Evolutionary conservation across 2,329 filamentous ascomycete species (phyloP).

Genomic region (Fusarium xyrophilum): DNA sequence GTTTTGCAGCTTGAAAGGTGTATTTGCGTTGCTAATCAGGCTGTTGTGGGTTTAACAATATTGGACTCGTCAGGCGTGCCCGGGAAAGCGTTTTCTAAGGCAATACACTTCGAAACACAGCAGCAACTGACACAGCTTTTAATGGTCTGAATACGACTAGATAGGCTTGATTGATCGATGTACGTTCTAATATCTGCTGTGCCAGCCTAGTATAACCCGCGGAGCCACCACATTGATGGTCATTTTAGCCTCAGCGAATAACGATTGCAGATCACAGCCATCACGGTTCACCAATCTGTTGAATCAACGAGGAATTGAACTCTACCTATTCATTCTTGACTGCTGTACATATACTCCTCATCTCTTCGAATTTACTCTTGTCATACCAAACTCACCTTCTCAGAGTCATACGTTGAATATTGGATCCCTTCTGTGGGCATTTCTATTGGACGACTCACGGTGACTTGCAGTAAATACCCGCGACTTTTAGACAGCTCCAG

Average conservation of each 20-base stretch:
- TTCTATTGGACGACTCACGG: slow-evolving; percentile 39
- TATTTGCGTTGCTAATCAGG: too few species aligned
- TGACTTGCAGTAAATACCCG: slow-evolving; percentile 9
- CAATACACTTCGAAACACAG: not conserved
- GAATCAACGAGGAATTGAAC: slow-evolving; percentile 1
- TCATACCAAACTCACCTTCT: not conserved
- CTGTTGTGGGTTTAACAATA: too few species aligned
- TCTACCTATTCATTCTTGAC: not conserved
- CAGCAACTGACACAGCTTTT: not conserved
- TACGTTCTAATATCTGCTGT: not conserved
- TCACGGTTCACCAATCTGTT: slow-evolving; percentile 6
- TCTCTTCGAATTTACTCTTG: not conserved
- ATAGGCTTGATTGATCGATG: not conserved
- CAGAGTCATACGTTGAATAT: slow-evolving; percentile 27
- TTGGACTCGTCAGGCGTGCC: not conserved
- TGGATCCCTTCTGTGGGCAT: slow-evolving; percentile 21
- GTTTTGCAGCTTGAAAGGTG: too few species aligned
- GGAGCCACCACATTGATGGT: slow-evolving; percentile 21
- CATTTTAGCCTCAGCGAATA: slow-evolving; percentile 26
- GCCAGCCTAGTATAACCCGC: not conserved
- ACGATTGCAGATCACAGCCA: slow-evolving; percentile 17
- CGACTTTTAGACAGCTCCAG: slow-evolving; percentile 17
- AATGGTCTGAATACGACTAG: not conserved
- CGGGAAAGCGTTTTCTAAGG: not conserved
- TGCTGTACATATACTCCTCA: slow-evolving; percentile 1